Evolutionary conservation across 805 yeast species (phyloP).

Genomic region (Wickerhamomyces subpelliculosus): DNA sequence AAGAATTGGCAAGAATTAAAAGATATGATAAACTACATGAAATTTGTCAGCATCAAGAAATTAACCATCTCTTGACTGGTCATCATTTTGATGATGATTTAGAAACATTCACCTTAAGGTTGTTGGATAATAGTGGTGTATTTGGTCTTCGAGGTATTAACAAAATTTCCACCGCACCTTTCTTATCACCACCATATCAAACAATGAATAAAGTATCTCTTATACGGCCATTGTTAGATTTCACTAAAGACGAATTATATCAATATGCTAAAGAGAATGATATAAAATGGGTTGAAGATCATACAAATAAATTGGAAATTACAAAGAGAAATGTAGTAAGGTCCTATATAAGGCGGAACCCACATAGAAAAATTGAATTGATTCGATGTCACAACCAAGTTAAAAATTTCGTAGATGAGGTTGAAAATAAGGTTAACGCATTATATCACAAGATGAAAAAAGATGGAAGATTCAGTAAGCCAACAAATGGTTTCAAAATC

Average conservation of each 20-base stretch:
- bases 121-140: constrained; percentile 36
- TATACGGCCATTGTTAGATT: constrained; percentile 47
- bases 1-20: constrained; percentile 50
- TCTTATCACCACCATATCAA: constrained; percentile 9
- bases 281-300: constrained; percentile 65
- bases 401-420: constrained; percentile 12
- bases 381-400: constrained; percentile 11
- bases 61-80: constrained; percentile 44
- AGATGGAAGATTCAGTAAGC: neutral
- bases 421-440: constrained; percentile 11
- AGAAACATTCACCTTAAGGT: constrained; percentile 59
- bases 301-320: constrained; percentile 44
- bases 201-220: constrained; percentile 19
- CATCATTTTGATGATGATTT: constrained; percentile 69
- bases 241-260: constrained; percentile 37
- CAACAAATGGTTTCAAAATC: constrained; percentile 7
- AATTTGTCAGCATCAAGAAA: constrained; percentile 30
- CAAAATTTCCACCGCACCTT: constrained; percentile 7
- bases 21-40: constrained; percentile 40
- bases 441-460: constrained; percentile 1
- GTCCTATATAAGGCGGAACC: constrained; percentile 15
- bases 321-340: constrained; percentile 57
- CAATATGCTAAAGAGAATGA: constrained; percentile 34
- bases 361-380: constrained; percentile 8
- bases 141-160: constrained; percentile 57